Percentiles rank a stretch among this genome's conserved stretches.
phyloP scores from a whole-genome alignment of 2,329 filamentous ascomycete species.

The Chaetomiaceae sp. region DNA sequence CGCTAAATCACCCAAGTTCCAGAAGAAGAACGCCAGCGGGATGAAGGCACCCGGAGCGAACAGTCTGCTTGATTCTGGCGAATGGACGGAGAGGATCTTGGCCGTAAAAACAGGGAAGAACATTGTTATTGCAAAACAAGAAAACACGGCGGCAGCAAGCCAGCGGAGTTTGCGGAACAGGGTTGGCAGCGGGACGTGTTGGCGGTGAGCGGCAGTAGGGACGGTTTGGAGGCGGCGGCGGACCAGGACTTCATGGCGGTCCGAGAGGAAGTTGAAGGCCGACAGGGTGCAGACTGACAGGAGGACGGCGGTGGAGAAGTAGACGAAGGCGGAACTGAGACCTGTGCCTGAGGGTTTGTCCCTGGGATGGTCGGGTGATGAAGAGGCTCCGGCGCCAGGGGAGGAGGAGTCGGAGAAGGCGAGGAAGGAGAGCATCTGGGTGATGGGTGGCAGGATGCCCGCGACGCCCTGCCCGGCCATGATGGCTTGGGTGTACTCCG shows the following conservation, averaged over 20 bases:
- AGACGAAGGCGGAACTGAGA: slow-evolving; percentile 77
- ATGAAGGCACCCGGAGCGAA: slow-evolving; percentile 77
- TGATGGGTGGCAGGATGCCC: slow-evolving; percentile 81
- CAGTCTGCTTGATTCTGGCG: slow-evolving; percentile 41
- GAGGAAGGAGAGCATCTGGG: slow-evolving; percentile 80
- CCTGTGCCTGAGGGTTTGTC: slow-evolving; percentile 32
- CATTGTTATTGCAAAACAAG: slow-evolving; percentile 85
- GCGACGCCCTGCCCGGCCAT: slow-evolving; percentile 94
- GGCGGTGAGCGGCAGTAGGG: slow-evolving; percentile 41
- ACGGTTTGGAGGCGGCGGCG: slow-evolving; percentile 40
- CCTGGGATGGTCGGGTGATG: neutral
- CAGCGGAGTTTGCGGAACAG: slow-evolving; percentile 77
- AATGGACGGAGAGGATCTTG: slow-evolving; percentile 51
- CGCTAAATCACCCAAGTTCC: slow-evolving; percentile 83
- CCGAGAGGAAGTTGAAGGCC: slow-evolving; percentile 70
- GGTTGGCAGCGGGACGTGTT: slow-evolving; percentile 51
- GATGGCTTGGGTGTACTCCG: slow-evolving; percentile 91
- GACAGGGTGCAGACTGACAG: slow-evolving; percentile 67
- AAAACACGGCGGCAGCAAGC: slow-evolving; percentile 69
- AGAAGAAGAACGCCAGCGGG: slow-evolving; percentile 83
- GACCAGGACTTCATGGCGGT: slow-evolving; percentile 52
- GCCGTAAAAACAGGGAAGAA: slow-evolving; percentile 89
- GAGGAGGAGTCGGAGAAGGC: slow-evolving; percentile 44
- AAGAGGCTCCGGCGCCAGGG: neutral
- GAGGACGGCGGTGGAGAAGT: slow-evolving; percentile 81